Percentiles rank a stretch among this genome's conserved stretches.
phyloP scores from a whole-genome alignment of 257 asterid species.

The Apocynum venetum region DNA sequence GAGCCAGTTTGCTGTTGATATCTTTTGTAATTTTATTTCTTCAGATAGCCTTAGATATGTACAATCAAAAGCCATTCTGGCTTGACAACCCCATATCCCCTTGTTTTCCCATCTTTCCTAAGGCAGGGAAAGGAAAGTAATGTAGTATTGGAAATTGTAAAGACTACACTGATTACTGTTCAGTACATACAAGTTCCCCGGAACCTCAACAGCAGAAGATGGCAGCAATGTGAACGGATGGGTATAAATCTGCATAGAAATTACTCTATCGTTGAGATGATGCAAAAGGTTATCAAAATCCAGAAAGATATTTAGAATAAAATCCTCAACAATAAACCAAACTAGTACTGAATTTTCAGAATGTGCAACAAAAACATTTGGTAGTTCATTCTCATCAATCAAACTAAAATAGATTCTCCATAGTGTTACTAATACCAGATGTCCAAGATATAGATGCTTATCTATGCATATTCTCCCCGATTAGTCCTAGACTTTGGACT shows the following conservation, averaged over 20 bases:
- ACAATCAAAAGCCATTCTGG: background rate
- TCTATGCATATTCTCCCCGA: too few species aligned
- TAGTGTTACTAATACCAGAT: background rate
- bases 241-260: constrained; percentile 51
- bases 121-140: background rate
- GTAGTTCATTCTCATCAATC: background rate
- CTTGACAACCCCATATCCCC: background rate
- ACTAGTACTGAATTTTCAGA: background rate
- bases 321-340: background rate
- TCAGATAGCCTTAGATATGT: background rate
- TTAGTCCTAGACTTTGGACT: too few species aligned
- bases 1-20: background rate
- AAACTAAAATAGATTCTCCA: background rate
- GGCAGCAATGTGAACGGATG: constrained; percentile 71
- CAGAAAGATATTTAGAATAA: background rate
- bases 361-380: background rate
- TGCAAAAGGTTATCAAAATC: background rate
- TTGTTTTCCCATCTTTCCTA: background rate
- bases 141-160: background rate
- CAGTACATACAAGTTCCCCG: constrained; percentile 65
- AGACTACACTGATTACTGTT: background rate
- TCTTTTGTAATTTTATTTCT: background rate
- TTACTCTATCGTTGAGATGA: background rate
- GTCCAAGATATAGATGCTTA: background rate
- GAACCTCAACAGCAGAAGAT: constrained; percentile 65